Evolutionary conservation across 2,329 filamentous ascomycete genomes (phyloP).

Genomic region (Cladosporium sp.): DNA sequence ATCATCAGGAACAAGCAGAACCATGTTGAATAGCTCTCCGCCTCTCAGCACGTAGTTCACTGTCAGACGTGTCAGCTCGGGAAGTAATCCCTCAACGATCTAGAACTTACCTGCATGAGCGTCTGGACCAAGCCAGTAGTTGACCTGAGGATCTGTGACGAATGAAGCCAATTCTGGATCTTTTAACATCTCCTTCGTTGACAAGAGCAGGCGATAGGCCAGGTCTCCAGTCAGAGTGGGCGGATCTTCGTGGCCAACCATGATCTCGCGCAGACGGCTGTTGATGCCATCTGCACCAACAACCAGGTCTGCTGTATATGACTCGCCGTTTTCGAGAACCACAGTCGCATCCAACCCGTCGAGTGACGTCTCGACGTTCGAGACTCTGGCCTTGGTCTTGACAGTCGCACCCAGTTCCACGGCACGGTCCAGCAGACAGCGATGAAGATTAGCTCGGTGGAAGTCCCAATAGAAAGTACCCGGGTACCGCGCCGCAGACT

Average conservation of each 20-base stretch:
- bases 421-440: conserved; percentile 45
- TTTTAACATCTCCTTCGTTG: conserved; percentile 42
- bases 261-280: conserved; percentile 38
- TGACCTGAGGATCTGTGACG: conserved; percentile 47
- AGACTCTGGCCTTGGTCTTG: conserved; percentile 43
- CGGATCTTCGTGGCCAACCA: conserved; percentile 43
- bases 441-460: conserved; percentile 51
- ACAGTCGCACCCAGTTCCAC: conserved; percentile 46
- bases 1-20: conserved; percentile 48
- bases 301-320: conserved; percentile 41
- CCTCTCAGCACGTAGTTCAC: conserved; percentile 51
- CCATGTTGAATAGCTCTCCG: conserved; percentile 49
- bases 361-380: conserved; percentile 31
- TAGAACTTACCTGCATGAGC: conserved; percentile 42
- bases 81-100: neutral
- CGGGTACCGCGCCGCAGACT: conserved; percentile 24
- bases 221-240: conserved; percentile 49
- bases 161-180: conserved; percentile 45
- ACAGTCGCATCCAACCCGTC: conserved; percentile 31
- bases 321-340: conserved; percentile 35
- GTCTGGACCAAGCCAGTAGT: conserved; percentile 51
- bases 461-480: conserved; percentile 52
- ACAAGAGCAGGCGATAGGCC: conserved; percentile 47
- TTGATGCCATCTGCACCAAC: conserved; percentile 49
- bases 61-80: conserved; percentile 10